phyloP scores from a whole-genome alignment of 176 grass and related monocot genomes.

The Miscanthus lutarioriparius region DNA sequence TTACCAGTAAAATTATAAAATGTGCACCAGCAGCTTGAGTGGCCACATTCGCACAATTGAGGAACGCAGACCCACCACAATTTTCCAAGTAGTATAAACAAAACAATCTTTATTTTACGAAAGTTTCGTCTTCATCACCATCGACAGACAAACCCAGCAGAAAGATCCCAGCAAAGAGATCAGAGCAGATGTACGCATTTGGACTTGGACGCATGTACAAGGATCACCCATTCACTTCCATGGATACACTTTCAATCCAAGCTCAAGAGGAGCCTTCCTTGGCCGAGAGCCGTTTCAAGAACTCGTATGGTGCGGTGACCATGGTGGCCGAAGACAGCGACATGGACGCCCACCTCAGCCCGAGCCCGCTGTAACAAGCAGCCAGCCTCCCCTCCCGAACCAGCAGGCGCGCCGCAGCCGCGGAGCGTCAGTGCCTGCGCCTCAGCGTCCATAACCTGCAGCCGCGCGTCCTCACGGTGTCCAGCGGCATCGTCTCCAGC shows the following conservation, averaged over 20 bases:
- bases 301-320: slow-evolving; percentile 80
- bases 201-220: neutral
- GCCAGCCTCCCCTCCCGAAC: slow-evolving; percentile 73
- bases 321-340: slow-evolving; percentile 78
- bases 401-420: slow-evolving; percentile 56
- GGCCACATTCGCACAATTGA: neutral
- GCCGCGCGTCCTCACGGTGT: slow-evolving; percentile 91
- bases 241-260: neutral
- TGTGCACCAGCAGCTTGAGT: neutral
- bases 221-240: slow-evolving; percentile 9
- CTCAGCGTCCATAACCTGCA: slow-evolving; percentile 83
- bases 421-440: slow-evolving; percentile 37
- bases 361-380: slow-evolving; percentile 73
- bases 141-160: neutral
- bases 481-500: slow-evolving; percentile 87
- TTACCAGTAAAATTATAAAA: neutral
- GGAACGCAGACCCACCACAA: neutral
- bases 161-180: neutral
- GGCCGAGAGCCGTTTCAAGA: slow-evolving; percentile 69
- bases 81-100: neutral
- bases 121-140: neutral
- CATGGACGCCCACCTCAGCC: slow-evolving; percentile 80
- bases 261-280: slow-evolving; percentile 48
- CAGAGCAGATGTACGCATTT: neutral
- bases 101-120: neutral